Evolutionary conservation across 768 basidiomycete genomes (phyloP).

Genomic region (Hericium rajendrae): DNA sequence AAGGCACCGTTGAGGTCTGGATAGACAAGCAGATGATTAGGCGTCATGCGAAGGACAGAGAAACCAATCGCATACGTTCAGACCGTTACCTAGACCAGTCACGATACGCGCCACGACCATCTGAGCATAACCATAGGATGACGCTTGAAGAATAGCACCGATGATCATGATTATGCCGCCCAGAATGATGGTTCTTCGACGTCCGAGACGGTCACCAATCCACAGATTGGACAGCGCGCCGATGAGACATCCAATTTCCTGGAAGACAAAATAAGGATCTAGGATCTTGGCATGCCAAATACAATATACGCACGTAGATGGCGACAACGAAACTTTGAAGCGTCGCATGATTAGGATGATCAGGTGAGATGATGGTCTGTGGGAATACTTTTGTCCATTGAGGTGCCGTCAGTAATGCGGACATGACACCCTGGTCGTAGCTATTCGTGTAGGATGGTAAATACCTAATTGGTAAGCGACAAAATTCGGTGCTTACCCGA

Average conservation of each 20-base stretch:
- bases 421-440: conserved; percentile 67
- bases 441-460: conserved; percentile 19
- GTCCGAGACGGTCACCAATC: conserved; percentile 50
- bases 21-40: neutral
- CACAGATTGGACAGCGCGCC: conserved; percentile 56
- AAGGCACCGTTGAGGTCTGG: conserved; percentile 56
- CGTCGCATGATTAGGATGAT: conserved; percentile 38
- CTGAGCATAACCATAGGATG: conserved; percentile 49
- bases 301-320: conserved; percentile 34
- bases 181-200: conserved; percentile 46
- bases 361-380: conserved; percentile 33
- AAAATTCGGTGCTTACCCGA: conserved; percentile 32
- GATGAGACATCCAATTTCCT: conserved; percentile 58
- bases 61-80: conserved; percentile 30
- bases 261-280: neutral
- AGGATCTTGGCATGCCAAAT: neutral
- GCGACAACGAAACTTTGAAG: conserved; percentile 52
- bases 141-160: conserved; percentile 51
- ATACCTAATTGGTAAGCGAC: neutral
- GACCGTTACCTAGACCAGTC: conserved; percentile 57
- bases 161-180: conserved; percentile 53
- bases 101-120: conserved; percentile 52
- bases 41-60: neutral
- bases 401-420: conserved; percentile 47
- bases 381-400: conserved; percentile 56